Evolutionary conservation across 805 yeast species (phyloP).

Genomic region (Suhomyces prunicola): DNA sequence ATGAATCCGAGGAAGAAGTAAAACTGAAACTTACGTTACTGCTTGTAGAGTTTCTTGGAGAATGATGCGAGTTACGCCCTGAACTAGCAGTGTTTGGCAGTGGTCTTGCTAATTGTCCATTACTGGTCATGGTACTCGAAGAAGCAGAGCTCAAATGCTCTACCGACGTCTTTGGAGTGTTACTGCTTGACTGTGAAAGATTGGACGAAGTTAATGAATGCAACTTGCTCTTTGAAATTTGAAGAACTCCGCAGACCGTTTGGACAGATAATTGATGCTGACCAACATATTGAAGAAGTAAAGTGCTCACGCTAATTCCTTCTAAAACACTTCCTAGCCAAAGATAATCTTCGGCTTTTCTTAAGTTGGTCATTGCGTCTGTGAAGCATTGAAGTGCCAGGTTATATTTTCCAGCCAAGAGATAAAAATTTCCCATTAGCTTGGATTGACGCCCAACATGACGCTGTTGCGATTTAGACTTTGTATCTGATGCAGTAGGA

Average conservation of each 20-base stretch:
- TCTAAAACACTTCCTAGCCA: conserved; percentile 93
- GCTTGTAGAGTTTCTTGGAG: conserved; percentile 35
- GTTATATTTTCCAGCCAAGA: conserved; percentile 73
- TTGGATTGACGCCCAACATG: conserved; percentile 74
- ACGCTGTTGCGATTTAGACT: conserved; percentile 38
- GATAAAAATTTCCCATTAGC: conserved; percentile 68
- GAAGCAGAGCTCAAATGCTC: not conserved
- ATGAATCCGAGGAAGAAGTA: conserved; percentile 21
- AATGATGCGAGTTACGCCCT: conserved; percentile 8
- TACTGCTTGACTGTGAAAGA: conserved; percentile 35
- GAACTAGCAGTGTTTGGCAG: not conserved
- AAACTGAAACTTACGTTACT: conserved; percentile 22
- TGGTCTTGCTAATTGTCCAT: not conserved
- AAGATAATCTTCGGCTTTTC: conserved; percentile 65
- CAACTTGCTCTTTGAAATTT: conserved; percentile 26
- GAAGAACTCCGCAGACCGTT: conserved; percentile 31
- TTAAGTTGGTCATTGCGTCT: conserved; percentile 64
- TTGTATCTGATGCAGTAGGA: conserved; percentile 19
- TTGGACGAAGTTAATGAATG: conserved; percentile 14
- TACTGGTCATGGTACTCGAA: not conserved
- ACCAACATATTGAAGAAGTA: conserved; percentile 57
- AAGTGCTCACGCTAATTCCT: conserved; percentile 64
- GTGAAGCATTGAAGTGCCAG: conserved; percentile 71
- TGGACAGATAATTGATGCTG: conserved; percentile 46
- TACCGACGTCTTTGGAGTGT: conserved; percentile 4